A percentile compares a stretch with the other conserved stretches of the same genome.
These are phyloP conservation scores for Tetratostichococcus sp. DNA, from an alignment of 139 green algal genomes.

Conservation along the genomic window DNA sequence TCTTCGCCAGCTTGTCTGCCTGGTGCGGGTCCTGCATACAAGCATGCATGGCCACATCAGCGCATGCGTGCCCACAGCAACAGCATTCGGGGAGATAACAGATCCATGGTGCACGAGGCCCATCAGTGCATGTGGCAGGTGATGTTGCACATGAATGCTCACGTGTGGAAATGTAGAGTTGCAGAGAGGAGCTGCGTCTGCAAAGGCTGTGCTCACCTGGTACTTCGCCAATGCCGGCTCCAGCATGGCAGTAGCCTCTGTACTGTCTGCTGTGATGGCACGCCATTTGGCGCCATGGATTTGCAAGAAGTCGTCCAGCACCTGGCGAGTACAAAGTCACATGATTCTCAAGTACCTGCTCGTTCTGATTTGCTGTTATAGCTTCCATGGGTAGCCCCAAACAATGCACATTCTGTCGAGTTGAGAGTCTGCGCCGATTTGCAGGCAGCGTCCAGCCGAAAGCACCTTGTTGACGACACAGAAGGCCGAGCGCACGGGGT, in stretches of 20 bases:
- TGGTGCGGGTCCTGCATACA: constrained; percentile 73
- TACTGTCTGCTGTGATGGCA: constrained; percentile 50
- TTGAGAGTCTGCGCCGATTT: neutral
- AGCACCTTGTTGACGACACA: constrained; percentile 82
- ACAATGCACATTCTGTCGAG: too few species aligned
- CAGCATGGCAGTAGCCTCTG: constrained; percentile 49
- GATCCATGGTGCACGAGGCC: too few species aligned
- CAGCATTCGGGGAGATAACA: too few species aligned
- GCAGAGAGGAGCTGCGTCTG: neutral
- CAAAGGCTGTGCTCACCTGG: constrained; percentile 47
- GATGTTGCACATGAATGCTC: too few species aligned
- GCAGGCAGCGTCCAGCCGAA: neutral
- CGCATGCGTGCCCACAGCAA: too few species aligned
- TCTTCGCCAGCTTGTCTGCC: constrained; percentile 97
- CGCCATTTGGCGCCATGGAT: constrained; percentile 61
- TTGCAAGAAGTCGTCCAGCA: constrained; percentile 64
- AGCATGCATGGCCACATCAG: neutral
- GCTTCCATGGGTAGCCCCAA: too few species aligned
- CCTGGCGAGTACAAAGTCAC: neutral
- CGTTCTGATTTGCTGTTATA: too few species aligned
- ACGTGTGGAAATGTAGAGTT: too few species aligned
- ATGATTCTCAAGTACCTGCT: neutral
- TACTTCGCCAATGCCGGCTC: constrained; percentile 82
- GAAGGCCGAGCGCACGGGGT: constrained; percentile 90
- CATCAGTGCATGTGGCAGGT: too few species aligned